These are phyloP conservation scores for Leccinellum albellum DNA, from an alignment of 768 basidiomycete genomes.

Conservation along the genomic window DNA sequence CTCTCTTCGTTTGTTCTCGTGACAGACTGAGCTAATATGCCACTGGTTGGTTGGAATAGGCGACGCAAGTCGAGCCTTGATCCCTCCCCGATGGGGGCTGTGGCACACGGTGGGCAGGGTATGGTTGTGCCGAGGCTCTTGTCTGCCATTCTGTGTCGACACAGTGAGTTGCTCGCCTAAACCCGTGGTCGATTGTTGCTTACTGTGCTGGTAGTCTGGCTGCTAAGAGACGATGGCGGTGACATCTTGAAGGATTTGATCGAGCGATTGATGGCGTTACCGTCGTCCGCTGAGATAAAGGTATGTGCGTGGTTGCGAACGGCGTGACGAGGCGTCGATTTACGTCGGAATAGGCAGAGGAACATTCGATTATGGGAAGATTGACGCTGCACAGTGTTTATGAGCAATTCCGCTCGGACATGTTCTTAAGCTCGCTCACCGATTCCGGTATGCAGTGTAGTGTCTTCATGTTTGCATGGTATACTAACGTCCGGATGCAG, in stretches of 20 bases:
- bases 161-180: conserved; percentile 45
- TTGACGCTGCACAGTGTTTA: conserved; percentile 78
- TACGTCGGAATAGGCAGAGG: conserved; percentile 56
- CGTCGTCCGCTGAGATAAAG: conserved; percentile 55
- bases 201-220: conserved; percentile 48
- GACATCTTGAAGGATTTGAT: conserved; percentile 53
- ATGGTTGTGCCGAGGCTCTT: conserved; percentile 58
- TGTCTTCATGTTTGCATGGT: background rate
- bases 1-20: background rate
- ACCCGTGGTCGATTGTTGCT: conserved; percentile 4
- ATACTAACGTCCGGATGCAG: conserved; percentile 37
- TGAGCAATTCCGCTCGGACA: conserved; percentile 74
- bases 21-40: background rate
- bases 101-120: conserved; percentile 36
- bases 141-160: conserved; percentile 60
- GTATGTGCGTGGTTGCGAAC: conserved; percentile 31
- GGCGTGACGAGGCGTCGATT: background rate
- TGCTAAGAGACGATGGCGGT: conserved; percentile 54
- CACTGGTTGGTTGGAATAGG: conserved; percentile 20
- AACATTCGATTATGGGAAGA: conserved; percentile 69
- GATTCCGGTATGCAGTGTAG: conserved; percentile 72
- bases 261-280: conserved; percentile 53
- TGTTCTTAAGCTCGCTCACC: conserved; percentile 84
- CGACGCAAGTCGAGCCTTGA: conserved; percentile 44
- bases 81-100: conserved; percentile 20